These are phyloP conservation scores for Gamarada debralockiae DNA, from an alignment of 495 filamentous ascomycete species.

Conservation along the genomic window DNA sequence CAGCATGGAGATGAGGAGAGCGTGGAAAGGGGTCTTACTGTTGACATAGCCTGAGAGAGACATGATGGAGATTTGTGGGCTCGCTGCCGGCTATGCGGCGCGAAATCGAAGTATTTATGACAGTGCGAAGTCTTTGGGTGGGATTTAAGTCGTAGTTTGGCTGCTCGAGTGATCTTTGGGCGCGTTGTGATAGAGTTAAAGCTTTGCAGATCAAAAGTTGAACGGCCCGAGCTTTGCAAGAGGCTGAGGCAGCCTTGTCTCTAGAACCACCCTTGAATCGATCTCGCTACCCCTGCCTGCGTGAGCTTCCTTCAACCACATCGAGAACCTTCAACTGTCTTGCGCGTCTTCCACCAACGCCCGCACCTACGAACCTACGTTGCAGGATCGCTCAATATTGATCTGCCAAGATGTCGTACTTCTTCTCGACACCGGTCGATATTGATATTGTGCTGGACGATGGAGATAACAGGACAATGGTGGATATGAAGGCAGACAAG, in stretches of 20 bases:
- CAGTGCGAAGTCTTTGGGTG: not conserved
- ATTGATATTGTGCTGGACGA: constrained; percentile 98
- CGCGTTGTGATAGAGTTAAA: not conserved
- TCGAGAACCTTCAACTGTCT: not conserved
- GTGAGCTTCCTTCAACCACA: constrained; percentile 2
- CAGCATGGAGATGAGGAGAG: not conserved
- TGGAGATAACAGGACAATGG: constrained; percentile 85
- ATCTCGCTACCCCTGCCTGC: not conserved
- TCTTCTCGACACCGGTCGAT: constrained; percentile 96
- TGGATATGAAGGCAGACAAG: constrained; percentile 98
- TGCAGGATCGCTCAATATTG: not conserved
- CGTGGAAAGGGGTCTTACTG: constrained; percentile 17
- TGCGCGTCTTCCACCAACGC: constrained; percentile 3
- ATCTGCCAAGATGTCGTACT: constrained; percentile 73
- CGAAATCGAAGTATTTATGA: constrained; percentile 3
- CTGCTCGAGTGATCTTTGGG: not conserved
- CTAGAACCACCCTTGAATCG: not conserved
- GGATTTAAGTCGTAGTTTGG: not conserved
- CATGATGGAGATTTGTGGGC: constrained; percentile 9
- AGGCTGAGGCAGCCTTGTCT: constrained; percentile 18
- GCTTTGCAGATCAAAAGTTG: not conserved
- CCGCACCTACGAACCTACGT: not conserved
- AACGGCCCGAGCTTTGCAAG: constrained; percentile 10
- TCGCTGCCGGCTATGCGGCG: constrained; percentile 17
- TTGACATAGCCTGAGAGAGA: constrained; percentile 28